Percentiles rank a stretch among this genome's conserved stretches.
These are phyloP conservation scores for Hypoxylon sp. DNA, from an alignment of 2,329 filamentous ascomycete species.

Conservation along the genomic window DNA sequence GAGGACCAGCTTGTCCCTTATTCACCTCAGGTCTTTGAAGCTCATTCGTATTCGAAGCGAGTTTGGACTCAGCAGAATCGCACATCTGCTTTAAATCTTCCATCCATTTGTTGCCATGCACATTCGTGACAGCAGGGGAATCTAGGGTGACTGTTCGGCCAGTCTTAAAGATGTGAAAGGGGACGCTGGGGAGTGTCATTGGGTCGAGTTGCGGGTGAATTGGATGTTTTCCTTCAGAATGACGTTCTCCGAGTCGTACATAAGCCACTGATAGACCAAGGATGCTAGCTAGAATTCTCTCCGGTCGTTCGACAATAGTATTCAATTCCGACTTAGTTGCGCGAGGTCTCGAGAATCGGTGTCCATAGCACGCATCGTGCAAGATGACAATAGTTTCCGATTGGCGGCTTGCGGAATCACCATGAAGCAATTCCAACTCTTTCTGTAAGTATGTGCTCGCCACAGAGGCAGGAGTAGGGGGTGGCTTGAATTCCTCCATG, in stretches of 20 bases:
- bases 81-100: slow-evolving; percentile 90
- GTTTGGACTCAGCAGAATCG: slow-evolving; percentile 80
- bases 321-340: slow-evolving; percentile 79
- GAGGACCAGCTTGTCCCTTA: slow-evolving; percentile 62
- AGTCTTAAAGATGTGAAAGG: slow-evolving; percentile 90
- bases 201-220: slow-evolving; percentile 75
- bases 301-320: slow-evolving; percentile 93
- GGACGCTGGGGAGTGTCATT: slow-evolving; percentile 70
- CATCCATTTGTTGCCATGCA: slow-evolving; percentile 96
- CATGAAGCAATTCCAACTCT: slow-evolving; percentile 77
- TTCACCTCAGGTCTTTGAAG: slow-evolving; percentile 77
- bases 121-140: slow-evolving; percentile 85
- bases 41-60: slow-evolving; percentile 84
- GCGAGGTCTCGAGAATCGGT: slow-evolving; percentile 88
- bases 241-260: slow-evolving; percentile 86
- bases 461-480: slow-evolving; percentile 68
- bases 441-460: slow-evolving; percentile 78
- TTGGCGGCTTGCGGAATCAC: slow-evolving; percentile 56
- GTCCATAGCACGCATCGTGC: slow-evolving; percentile 95
- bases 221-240: slow-evolving; percentile 78
- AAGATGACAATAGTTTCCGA: slow-evolving; percentile 83
- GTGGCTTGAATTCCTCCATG: slow-evolving; percentile 57
- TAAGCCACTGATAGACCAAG: slow-evolving; percentile 90
- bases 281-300: slow-evolving; percentile 87
- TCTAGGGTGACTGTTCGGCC: slow-evolving; percentile 78